Percentiles rank a stretch among this genome's conserved stretches.
Evolutionary conservation across 352 stramenopile species (phyloP).

Genomic region (Nothophytophthora sp.): DNA sequence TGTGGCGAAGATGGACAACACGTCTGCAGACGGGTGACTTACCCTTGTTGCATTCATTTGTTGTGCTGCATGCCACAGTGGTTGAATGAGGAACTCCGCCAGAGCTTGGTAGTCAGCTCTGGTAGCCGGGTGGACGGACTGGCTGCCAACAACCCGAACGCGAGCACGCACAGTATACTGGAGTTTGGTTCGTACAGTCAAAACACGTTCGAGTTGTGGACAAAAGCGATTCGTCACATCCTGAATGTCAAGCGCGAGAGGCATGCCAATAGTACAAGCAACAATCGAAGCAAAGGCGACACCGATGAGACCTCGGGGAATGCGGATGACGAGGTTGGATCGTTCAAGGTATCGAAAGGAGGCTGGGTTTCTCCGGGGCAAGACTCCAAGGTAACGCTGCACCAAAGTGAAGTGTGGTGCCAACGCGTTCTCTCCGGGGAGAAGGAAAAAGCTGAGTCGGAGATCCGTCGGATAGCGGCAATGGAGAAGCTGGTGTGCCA

Average conservation of each 20-base stretch:
- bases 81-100: conserved; percentile 70
- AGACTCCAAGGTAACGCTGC: conserved; percentile 79
- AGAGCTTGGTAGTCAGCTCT: conserved; percentile 49
- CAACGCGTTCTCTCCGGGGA: conserved; percentile 75
- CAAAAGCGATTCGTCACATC: conserved; percentile 77
- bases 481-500: conserved; percentile 87
- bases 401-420: conserved; percentile 89
- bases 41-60: background rate
- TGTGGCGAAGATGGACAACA: too few species aligned
- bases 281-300: conserved; percentile 21
- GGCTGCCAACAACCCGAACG: conserved; percentile 53
- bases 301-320: conserved; percentile 7
- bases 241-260: conserved; percentile 56
- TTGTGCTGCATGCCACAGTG: conserved; percentile 33
- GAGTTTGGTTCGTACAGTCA: conserved; percentile 84
- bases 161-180: conserved; percentile 63
- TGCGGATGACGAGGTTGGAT: conserved; percentile 2
- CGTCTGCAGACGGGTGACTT: too few species aligned
- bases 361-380: conserved; percentile 81
- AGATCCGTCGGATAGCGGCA: conserved; percentile 77
- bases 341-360: background rate
- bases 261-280: conserved; percentile 13
- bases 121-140: conserved; percentile 48
- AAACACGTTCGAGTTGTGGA: conserved; percentile 86
- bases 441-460: conserved; percentile 84